Evolutionary conservation across 805 yeast genomes (phyloP).

Genomic region (Myxozyma geophila): DNA sequence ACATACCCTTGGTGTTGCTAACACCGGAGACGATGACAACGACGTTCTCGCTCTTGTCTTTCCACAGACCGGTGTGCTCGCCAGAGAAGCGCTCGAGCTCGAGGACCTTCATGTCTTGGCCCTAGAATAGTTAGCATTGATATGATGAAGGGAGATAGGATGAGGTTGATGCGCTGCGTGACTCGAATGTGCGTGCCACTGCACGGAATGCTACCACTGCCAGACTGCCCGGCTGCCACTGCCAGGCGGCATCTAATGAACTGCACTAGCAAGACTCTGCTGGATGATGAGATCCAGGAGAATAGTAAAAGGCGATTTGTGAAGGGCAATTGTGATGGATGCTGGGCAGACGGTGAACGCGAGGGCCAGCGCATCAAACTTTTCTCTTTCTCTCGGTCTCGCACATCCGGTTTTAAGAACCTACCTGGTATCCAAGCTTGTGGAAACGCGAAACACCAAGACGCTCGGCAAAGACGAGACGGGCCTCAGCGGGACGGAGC

Average conservation of each 20-base stretch:
- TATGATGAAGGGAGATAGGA: not conserved
- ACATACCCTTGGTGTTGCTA: slow-evolving; percentile 31
- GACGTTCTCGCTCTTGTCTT: slow-evolving; percentile 35
- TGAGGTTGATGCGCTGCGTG: not conserved
- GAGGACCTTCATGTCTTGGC: slow-evolving; percentile 38
- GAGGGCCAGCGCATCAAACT: not conserved
- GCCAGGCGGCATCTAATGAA: too few relatives aligned
- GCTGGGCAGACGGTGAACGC: too few relatives aligned
- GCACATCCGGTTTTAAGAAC: not conserved
- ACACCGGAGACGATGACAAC: slow-evolving; percentile 36
- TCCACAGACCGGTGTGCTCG: slow-evolving; percentile 36
- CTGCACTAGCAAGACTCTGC: too few relatives aligned
- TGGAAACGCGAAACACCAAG: slow-evolving; percentile 38
- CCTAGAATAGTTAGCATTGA: slow-evolving; percentile 14
- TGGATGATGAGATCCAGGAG: too few relatives aligned
- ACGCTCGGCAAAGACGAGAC: slow-evolving; percentile 60
- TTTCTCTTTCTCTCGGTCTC: not conserved
- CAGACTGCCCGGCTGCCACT: not conserved
- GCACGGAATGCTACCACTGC: not conserved
- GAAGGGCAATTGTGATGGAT: too few relatives aligned
- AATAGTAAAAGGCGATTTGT: too few relatives aligned
- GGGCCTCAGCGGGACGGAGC: slow-evolving; percentile 61
- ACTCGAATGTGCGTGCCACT: too few relatives aligned
- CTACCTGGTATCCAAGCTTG: slow-evolving; percentile 36
- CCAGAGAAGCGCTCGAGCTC: slow-evolving; percentile 37